Evolutionary conservation across 2,329 filamentous ascomycete genomes (phyloP), one percentile per base, ranked within the genome.

Genomic region (Aspergillus ochraceus): DNA sequence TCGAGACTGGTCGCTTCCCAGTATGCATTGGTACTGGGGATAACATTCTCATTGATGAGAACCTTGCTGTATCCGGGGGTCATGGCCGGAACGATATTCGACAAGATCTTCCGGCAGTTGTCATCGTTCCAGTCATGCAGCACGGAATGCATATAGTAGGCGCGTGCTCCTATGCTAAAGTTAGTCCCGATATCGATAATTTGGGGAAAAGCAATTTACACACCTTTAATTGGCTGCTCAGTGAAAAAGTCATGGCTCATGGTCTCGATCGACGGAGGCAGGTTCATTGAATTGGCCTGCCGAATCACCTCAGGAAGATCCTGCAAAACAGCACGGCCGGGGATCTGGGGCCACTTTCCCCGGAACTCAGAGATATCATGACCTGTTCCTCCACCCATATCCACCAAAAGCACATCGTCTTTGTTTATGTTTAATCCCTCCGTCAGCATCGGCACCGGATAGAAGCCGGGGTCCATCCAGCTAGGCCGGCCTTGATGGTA

Each of bases 171-270:
- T 59, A 42, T 20, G 39, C 5, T 26, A 24, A 24, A 24, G 22
- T 24, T 24, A 24, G 22, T 24, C 22, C 22, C 4, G 22, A 24
- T 24, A 3, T 24, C 22, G 22, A 4, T 24, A 24, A 24, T 20
- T 36, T 49, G 26, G n/a, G 8, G 17, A 14, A 49, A 32, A 19
- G 26, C 6, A 49, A 26, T 20, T 20, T 42, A n/a, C 49, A 50
- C 65, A 70, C 75, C 77, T 61, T 79, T 76, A 10, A 83, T 63
- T 0, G 77, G 80, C 60, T 83, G 79, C 45, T 76, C 72, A 0
- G 73, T 79, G 57, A 77, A 76, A 59, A 83, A 83, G 64, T 83
- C 77, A 57, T 83, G 74, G 0, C 67, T 64, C 70, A 81, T 75
- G 4, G 64, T 19, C 59, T 66, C 57, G 17, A 72, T 68, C 32